Percentiles rank a stretch among this genome's conserved stretches.
Conservation (phyloP, 768 basidiomycete species). For the Boletus coccyginus region DNA sequence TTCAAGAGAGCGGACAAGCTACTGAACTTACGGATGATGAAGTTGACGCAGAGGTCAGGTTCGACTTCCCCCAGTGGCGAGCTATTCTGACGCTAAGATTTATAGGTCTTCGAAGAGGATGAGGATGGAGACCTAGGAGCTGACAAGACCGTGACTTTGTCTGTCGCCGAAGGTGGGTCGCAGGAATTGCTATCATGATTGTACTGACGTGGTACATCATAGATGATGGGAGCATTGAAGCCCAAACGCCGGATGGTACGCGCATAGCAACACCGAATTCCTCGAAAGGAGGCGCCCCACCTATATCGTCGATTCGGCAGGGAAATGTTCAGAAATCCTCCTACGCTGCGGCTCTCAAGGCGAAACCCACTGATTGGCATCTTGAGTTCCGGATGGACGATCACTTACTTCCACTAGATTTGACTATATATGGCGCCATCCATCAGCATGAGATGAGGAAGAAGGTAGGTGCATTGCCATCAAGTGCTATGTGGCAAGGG, state of each 20-base stretch:
- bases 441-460: conserved; percentile 88
- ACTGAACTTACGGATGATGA: conserved; percentile 85
- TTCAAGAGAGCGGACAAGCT: conserved; percentile 60
- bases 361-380: conserved; percentile 95
- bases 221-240: conserved; percentile 94
- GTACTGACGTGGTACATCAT: conserved; percentile 6
- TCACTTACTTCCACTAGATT: conserved; percentile 74
- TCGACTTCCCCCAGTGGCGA: neutral
- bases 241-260: conserved; percentile 96
- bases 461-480: conserved; percentile 58
- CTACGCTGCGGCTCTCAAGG: conserved; percentile 91
- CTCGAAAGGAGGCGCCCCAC: conserved; percentile 41
- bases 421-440: conserved; percentile 95
- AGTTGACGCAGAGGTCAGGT: conserved; percentile 67
- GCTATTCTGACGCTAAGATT: conserved; percentile 14
- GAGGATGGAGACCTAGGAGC: conserved; percentile 68
- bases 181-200: neutral
- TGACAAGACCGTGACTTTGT: conserved; percentile 86
- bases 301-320: conserved; percentile 33
- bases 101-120: conserved; percentile 81
- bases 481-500: conserved; percentile 83
- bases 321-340: conserved; percentile 51
- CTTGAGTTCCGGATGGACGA: conserved; percentile 95
- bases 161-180: conserved; percentile 71
- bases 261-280: conserved; percentile 85